Evolutionary conservation across 202 grass and related monocot genomes (phyloP).

Genomic region (Hordeum pubiflorum): DNA sequence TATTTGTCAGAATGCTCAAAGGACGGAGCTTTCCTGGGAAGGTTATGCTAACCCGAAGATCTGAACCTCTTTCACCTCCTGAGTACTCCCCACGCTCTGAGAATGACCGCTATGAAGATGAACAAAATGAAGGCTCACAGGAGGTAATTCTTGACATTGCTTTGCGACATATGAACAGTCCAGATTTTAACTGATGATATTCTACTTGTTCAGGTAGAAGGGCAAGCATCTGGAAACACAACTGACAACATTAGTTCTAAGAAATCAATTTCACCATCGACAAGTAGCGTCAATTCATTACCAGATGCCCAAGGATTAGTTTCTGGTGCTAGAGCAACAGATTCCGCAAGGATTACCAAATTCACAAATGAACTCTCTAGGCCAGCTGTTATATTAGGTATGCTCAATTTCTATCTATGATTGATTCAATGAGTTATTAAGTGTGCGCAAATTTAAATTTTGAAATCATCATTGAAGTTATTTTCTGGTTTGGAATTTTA

Average conservation of each 20-base stretch:
- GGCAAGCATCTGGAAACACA: conserved; percentile 35
- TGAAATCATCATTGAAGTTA: neutral
- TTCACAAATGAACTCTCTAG: conserved; percentile 81
- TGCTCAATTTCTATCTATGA: neutral
- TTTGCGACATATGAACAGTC: neutral
- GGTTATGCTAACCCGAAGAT: conserved; percentile 63
- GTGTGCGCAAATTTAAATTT: neutral
- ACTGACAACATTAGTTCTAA: conserved; percentile 34
- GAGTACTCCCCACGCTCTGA: conserved; percentile 44
- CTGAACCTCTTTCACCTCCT: conserved; percentile 54
- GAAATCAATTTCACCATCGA: conserved; percentile 45
- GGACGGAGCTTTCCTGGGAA: conserved; percentile 91
- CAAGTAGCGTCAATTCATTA: conserved; percentile 46
- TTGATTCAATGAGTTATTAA: neutral
- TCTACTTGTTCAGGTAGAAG: conserved; percentile 40
- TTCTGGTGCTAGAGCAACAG: conserved; percentile 87
- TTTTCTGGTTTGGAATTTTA: neutral
- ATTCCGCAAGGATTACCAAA: conserved; percentile 81
- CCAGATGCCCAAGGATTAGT: conserved; percentile 70
- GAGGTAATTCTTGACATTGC: conserved; percentile 43
- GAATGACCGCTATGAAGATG: conserved; percentile 47
- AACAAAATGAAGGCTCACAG: conserved; percentile 38
- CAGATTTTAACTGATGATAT: neutral
- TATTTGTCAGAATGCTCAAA: conserved; percentile 68
- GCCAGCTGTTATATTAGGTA: conserved; percentile 89